Evolutionary conservation across 176 grass and related monocot genomes (phyloP), one percentile per base, ranked within the genome.

Genomic region (Chrysopogon serrulatus): DNA sequence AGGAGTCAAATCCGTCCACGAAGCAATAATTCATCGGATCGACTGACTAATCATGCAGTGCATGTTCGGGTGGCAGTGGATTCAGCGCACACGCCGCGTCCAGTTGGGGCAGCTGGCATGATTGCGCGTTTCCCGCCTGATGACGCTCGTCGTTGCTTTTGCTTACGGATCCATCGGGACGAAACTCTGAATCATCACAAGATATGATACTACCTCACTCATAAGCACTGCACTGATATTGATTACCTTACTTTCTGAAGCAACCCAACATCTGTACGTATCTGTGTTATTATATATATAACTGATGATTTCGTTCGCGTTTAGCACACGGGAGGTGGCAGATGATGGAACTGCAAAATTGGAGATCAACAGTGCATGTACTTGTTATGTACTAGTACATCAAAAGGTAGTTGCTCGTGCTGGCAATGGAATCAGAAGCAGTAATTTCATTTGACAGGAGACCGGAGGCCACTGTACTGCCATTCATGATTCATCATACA

Each of bases 31-130:
- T 6, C 49, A 23, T 8, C 6, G 18, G 18, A 53, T 53, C 19
- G 23, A 14, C 13, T 24, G 54, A 57, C 64, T 39, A 8, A 77
- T 40, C 77, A 7, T 67, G 32, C 54, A 45, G 19, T 57, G 67
- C 75, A 67, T 73, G 86, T 79, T 84, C 56, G 17, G 11, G 5
- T 34, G 45, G 36, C 81, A 42, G 67, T 74, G 60, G 68, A 84
- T 74, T 41, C 65, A 19, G 82, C 8, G 10, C 6, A 8, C 6
- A 2, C 53, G 42, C 42, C 3, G 10, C 57, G 24, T 26, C 9
- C 7, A 8, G 36, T 26, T 9, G 18, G 56, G 19, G 54, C 56
- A 66, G 82, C 82, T 84, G 83, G 71, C 71, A 16, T 7, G 42
- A 4, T 68, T 33, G 40, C 19, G 32, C 47, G 67, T 27, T 34